Percentiles rank a stretch among this genome's conserved stretches.
These are phyloP conservation scores for Aspergillus ustus DNA, from an alignment of 2,329 filamentous ascomycete species.

Conservation along the genomic window DNA sequence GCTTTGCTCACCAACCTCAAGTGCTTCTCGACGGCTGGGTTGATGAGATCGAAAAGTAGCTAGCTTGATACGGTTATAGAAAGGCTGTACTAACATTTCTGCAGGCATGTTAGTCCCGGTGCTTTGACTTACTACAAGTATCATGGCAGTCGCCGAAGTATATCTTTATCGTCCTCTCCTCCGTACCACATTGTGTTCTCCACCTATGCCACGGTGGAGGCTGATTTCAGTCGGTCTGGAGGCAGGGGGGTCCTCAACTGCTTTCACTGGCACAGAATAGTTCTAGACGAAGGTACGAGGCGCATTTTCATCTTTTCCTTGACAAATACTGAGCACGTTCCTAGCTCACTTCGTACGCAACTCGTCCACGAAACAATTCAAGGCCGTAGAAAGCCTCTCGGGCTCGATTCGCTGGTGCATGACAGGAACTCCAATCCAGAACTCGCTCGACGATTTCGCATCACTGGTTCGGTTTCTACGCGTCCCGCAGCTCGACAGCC, in stretches of 20 bases:
- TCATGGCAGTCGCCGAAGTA: background rate
- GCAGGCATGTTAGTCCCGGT: background rate
- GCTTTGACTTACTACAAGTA: background rate
- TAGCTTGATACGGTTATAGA: background rate
- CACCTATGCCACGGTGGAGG: background rate
- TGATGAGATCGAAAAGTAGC: background rate
- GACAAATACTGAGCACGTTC: background rate
- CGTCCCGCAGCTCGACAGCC: background rate
- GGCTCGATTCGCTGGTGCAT: background rate
- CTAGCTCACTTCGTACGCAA: background rate
- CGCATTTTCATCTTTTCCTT: too few species aligned
- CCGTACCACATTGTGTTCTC: background rate
- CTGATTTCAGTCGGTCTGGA: background rate
- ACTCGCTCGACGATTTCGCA: background rate
- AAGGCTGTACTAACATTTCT: background rate
- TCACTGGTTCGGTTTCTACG: background rate
- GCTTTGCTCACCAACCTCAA: background rate
- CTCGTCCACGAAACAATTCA: background rate
- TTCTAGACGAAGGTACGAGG: background rate
- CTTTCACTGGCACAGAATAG: background rate
- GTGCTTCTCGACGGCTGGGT: background rate
- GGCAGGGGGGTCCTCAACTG: background rate
- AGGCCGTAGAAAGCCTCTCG: background rate
- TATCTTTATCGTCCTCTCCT: background rate
- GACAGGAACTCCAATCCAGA: background rate